Percentiles rank a stretch among this genome's conserved stretches.
These are phyloP conservation scores for Tephrocybe rancida DNA, from an alignment of 768 basidiomycete species.

Conservation along the genomic window DNA sequence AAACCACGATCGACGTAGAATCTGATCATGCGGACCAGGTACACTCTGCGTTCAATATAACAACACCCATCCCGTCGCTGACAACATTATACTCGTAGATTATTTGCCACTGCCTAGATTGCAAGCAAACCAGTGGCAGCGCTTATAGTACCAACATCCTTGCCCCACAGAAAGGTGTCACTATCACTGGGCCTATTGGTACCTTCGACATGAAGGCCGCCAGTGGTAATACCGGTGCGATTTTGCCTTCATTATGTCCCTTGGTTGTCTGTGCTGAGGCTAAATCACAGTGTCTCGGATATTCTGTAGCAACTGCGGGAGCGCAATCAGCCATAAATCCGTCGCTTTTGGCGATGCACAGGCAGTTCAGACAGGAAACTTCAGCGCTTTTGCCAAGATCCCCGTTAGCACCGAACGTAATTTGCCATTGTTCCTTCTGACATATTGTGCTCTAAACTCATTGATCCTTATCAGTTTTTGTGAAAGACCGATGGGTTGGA, in stretches of 20 bases:
- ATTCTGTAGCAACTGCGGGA: conserved; percentile 40
- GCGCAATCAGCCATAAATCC: conserved; percentile 36
- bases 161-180: conserved; percentile 32
- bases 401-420: conserved; percentile 33
- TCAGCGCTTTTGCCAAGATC: conserved; percentile 29
- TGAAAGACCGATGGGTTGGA: conserved; percentile 35
- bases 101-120: conserved; percentile 40
- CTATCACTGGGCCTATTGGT: conserved; percentile 34
- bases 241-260: neutral
- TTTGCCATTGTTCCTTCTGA: conserved; percentile 10
- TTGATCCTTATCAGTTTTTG: conserved; percentile 27
- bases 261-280: neutral
- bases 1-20: conserved; percentile 28
- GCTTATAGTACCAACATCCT: conserved; percentile 41
- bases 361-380: conserved; percentile 41
- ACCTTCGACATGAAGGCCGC: conserved; percentile 27
- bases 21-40: conserved; percentile 32
- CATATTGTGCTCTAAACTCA: neutral
- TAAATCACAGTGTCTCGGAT: conserved; percentile 30
- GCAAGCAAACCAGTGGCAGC: conserved; percentile 38
- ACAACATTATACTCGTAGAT: conserved; percentile 19
- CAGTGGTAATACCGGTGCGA: conserved; percentile 35
- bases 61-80: neutral
- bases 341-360: conserved; percentile 34
- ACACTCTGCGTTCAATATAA: neutral